Percentiles rank a stretch among this genome's conserved stretches.
phyloP scores from a whole-genome alignment of 2,329 filamentous ascomycete genomes.

The Colletotrichum tanaceti region DNA sequence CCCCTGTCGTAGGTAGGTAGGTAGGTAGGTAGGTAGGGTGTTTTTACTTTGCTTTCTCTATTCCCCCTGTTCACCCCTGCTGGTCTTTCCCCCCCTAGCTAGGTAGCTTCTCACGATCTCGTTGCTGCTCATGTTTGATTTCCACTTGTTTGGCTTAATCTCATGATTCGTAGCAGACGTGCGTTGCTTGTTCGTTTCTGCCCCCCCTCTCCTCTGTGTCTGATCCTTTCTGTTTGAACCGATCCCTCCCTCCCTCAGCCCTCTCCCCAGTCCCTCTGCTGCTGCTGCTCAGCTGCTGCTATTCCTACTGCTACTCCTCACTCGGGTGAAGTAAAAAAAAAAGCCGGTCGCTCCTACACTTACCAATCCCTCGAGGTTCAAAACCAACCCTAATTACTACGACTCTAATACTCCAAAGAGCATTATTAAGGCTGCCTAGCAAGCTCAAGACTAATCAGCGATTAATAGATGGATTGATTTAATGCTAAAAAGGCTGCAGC shows the following conservation, averaged over 20 bases:
- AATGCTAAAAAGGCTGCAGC: too few species aligned
- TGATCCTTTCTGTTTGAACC: slow-evolving; percentile 1
- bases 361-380: too few species aligned
- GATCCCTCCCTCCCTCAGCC: neutral
- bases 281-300: neutral
- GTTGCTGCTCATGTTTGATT: neutral
- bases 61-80: neutral
- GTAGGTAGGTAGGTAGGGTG: too few species aligned
- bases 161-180: neutral
- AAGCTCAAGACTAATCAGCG: too few species aligned
- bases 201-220: neutral
- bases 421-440: too few species aligned
- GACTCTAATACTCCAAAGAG: too few species aligned
- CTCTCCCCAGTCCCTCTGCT: neutral
- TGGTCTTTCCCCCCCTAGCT: too few species aligned
- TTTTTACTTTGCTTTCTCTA: slow-evolving; percentile 4
- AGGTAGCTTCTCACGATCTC: neutral
- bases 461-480: too few species aligned
- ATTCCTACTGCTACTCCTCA: neutral
- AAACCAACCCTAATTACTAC: too few species aligned
- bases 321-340: too few species aligned
- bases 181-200: slow-evolving; percentile 7
- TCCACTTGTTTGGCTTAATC: slow-evolving; percentile 4
- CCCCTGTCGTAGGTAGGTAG: slow-evolving; percentile 2
- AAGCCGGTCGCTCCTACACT: too few species aligned